Base-by-base conservation (phyloP, 768 basidiomycete species). In the Pleurotus sapidus region DNA sequence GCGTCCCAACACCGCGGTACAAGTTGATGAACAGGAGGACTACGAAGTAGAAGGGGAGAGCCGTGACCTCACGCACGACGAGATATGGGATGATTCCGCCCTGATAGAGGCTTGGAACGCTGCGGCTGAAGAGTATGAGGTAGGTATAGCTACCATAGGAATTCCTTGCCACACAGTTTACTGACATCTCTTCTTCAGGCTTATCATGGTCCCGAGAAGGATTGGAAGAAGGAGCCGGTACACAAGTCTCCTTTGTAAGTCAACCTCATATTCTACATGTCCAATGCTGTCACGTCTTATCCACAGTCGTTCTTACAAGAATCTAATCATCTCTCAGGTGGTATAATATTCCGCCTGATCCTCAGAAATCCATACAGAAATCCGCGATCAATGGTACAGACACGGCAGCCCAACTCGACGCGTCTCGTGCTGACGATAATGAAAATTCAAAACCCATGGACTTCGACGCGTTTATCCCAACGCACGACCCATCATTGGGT, bases 61-160 rank as follows among this genome's bases (percentile, higher is more conserved):
- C 61, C 77, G 86, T 24, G 77, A 84, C 55, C 76, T 91, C 57
- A 83, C 86, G 7, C 79, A 87, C 34, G 81, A 85, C 48, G 91
- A 93, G 64, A 84, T 91, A 38, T 93, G 91, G 91, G 91, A 93
- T 61, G 91, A 93, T 67, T 87, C 88, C 37, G 89, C 88, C 3
- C 79, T 93, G 61, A 81, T 93, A 46, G 79, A 88, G 53, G 91
- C 91, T 17, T 93, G 91, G 91, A 81, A 93, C 67, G 86, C 91
- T 58, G 91, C 91, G 15, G 84, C 79, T 60, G 89, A 89, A 57
- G 91, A 93, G 67, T 93, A 92, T 62, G 79, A 89, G 73, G 84
- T 84, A 60, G 47, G 71, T 69, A 14, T n/a, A 40, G 34, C 11
- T 8, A 11, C 30, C 30, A 20, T 20, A 20, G 20, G 30, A 34